These are phyloP conservation scores for Aschersonia sp. DNA, from an alignment of 2,329 filamentous ascomycete genomes.

Conservation along the genomic window DNA sequence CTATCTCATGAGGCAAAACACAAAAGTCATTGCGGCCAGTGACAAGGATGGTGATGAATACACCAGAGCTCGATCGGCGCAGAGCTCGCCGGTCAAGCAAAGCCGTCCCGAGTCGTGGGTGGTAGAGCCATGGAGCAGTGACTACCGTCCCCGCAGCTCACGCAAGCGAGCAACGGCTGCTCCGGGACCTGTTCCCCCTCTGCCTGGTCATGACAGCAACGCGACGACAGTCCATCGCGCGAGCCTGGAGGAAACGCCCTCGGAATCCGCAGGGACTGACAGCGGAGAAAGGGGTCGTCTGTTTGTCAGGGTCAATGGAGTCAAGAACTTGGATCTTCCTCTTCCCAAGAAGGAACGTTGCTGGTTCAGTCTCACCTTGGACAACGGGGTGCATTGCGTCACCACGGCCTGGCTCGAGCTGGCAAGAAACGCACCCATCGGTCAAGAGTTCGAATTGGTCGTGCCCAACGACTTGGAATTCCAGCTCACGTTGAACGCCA, in stretches of 20 bases:
- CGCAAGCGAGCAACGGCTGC: constrained; percentile 30
- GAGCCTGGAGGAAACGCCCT: constrained; percentile 50
- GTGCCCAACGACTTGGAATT: constrained; percentile 98
- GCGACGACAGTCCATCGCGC: constrained; percentile 51
- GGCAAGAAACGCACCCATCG: constrained; percentile 82
- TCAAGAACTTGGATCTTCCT: constrained; percentile 88
- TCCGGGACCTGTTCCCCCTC: constrained; percentile 58
- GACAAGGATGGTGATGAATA: constrained; percentile 50
- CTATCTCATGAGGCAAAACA: constrained; percentile 97
- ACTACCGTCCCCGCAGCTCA: constrained; percentile 50
- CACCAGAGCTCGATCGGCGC: constrained; percentile 43
- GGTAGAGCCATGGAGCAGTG: constrained; percentile 91
- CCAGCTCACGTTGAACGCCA: constrained; percentile 91
- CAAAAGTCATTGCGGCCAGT: constrained; percentile 89
- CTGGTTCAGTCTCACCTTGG: constrained; percentile 92
- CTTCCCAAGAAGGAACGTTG: constrained; percentile 81
- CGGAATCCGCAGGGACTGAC: constrained; percentile 51
- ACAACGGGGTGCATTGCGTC: constrained; percentile 95
- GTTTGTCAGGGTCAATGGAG: constrained; percentile 97
- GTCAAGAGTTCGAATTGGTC: constrained; percentile 95
- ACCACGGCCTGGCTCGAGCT: constrained; percentile 93
- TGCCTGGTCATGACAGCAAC: constrained; percentile 81
- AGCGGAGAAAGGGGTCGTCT: constrained; percentile 77
- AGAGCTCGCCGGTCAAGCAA: constrained; percentile 59
- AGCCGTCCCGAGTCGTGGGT: constrained; percentile 84